Base-by-base conservation (phyloP, 495 filamentous ascomycete genomes). In the Lasiosphaeria miniovina region DNA sequence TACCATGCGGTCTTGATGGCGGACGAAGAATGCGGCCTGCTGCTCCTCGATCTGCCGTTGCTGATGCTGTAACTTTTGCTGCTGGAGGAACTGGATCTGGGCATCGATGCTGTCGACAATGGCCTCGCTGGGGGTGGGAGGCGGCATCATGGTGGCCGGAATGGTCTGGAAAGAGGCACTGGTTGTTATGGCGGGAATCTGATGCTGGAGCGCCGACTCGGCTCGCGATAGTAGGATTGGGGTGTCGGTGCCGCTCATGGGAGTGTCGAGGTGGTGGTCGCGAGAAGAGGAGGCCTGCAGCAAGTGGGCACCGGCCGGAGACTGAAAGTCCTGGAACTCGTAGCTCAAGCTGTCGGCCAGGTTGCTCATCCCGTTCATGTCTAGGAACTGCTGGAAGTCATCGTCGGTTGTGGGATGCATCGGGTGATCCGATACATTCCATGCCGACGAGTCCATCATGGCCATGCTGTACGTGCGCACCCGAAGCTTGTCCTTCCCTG, bases 11-110 rank as follows among this genome's bases (percentile, higher is more conserved):
- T 81, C 78, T 52, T 82, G 78, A 33, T 87, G 83, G 35, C 72
- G 68, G 60, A 79, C 59, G 69, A 80, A 80, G 74, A 80, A 77
- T 50, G 77, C 76, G 41, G 72, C 70, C 59, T 80, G 79, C 49
- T 83, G 81, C 62, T 85, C 79, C 62, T 86, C 81, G 5, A 86
- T 71, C 58, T 82, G 78, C 34, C 82, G 77, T 52, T 81, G 77
- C 56, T 81, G 73, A 35, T 79, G 73, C 36, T 80, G 73, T 57
- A 83, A 63, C 64, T 77, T 78, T 63, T 86, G 86, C 64, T 86
- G 81, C 65, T 87, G 82, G 56, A 87, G 77, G 63, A 80, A 86
- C 52, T 84, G 82, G 63, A 86, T 86, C 67, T 85, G 82, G 43
- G 80, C 80, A 62, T 85, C 81, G 60, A 84, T 74, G 56, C 77